Evolutionary conservation across 306 rosid genomes (phyloP).

Genomic region (Lathyrus sativus): DNA sequence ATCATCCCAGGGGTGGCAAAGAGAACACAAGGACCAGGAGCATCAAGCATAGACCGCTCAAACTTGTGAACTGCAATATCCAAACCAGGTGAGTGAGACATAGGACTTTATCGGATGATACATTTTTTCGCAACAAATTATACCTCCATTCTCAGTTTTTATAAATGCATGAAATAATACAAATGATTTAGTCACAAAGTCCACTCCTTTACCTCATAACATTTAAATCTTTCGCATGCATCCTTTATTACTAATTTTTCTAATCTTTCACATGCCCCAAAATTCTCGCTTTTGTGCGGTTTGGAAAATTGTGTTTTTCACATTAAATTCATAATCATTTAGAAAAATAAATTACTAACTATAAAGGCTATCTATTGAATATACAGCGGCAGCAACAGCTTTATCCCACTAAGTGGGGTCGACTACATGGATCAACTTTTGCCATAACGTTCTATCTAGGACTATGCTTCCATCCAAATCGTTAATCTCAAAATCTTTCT

Average conservation of each 20-base stretch:
- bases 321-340: background rate
- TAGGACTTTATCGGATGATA: constrained; percentile 25
- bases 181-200: background rate
- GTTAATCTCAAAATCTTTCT: too few relatives aligned
- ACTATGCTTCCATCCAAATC: too few relatives aligned
- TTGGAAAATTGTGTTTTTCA: background rate
- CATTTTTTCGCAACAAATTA: constrained; percentile 23
- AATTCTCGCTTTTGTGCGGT: constrained; percentile 13
- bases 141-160: constrained; percentile 5
- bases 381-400: background rate
- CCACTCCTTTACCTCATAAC: constrained; percentile 7
- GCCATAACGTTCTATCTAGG: too few relatives aligned
- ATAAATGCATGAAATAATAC: background rate
- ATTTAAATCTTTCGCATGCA: background rate
- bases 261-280: constrained; percentile 14
- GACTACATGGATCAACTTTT: too few relatives aligned
- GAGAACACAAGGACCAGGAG: constrained; percentile 96
- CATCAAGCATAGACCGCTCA: constrained; percentile 76
- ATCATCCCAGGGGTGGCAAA: constrained; percentile 99
- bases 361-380: constrained; percentile 23
- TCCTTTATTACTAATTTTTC: constrained; percentile 5
- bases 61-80: constrained; percentile 71
- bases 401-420: too few relatives aligned
- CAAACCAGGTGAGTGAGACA: constrained; percentile 40
- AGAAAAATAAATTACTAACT: constrained; percentile 8